These are phyloP conservation scores for Podosphaera fusca DNA, from an alignment of 2,329 filamentous ascomycete genomes.

Conservation along the genomic window DNA sequence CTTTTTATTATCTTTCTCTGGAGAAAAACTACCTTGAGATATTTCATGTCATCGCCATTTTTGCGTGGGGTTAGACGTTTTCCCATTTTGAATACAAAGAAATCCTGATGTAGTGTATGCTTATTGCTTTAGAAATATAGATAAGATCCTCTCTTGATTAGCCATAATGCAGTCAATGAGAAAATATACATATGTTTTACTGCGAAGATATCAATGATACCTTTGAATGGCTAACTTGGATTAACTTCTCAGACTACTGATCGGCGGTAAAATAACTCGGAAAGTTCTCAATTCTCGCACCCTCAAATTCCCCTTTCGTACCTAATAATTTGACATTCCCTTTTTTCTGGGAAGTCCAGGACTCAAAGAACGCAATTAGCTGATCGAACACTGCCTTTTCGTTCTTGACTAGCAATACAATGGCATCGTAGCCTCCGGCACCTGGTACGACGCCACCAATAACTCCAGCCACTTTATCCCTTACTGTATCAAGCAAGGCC, in stretches of 20 bases:
- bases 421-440: constrained; percentile 80
- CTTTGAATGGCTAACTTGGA: not conserved
- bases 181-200: not conserved
- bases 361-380: constrained; percentile 36
- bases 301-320: constrained; percentile 52
- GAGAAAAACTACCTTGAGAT: not conserved
- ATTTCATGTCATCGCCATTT: not conserved
- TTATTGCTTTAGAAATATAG: not conserved
- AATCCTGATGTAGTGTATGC: too few relatives aligned
- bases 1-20: too few relatives aligned
- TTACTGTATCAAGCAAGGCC: constrained; percentile 54
- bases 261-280: not conserved
- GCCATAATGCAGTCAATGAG: not conserved
- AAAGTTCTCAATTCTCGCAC: constrained; percentile 25
- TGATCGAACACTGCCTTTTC: constrained; percentile 36
- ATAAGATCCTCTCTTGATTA: not conserved
- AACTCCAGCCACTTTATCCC: constrained; percentile 46
- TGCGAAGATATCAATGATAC: too few relatives aligned
- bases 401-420: constrained; percentile 59
- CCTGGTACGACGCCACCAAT: constrained; percentile 83
- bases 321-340: constrained; percentile 43
- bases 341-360: constrained; percentile 38
- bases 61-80: not conserved
- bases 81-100: not conserved
- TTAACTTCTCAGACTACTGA: not conserved